Evolutionary conservation across 768 basidiomycete species (phyloP).

Genomic region (Panaeolus cyanescens): DNA sequence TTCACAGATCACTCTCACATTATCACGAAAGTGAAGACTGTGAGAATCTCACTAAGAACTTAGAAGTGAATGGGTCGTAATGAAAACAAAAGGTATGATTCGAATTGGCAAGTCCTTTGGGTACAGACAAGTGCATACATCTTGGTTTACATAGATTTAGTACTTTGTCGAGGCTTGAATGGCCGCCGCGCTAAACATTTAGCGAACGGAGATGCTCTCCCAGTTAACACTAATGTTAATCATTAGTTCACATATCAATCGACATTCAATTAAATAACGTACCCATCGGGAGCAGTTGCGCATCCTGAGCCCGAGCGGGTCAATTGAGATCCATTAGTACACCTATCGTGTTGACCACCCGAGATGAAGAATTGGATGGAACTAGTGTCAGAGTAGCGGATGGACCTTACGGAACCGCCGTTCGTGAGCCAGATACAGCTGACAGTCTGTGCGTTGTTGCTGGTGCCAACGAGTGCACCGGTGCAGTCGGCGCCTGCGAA

Average conservation of each 20-base stretch:
- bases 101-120: too few relatives aligned
- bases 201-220: constrained; percentile 6
- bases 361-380: constrained; percentile 16
- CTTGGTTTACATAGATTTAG: too few relatives aligned
- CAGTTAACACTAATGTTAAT: constrained; percentile 16
- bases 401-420: constrained; percentile 14
- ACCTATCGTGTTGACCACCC: constrained; percentile 16
- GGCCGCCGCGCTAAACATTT: too few relatives aligned
- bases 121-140: too few relatives aligned
- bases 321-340: constrained; percentile 16
- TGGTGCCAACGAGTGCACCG: not conserved
- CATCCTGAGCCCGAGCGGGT: constrained; percentile 15
- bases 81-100: too few relatives aligned
- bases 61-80: too few relatives aligned
- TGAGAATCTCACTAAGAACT: too few relatives aligned
- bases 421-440: constrained; percentile 14
- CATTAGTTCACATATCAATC: constrained; percentile 7
- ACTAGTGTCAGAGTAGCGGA: constrained; percentile 17
- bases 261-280: constrained; percentile 8
- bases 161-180: too few relatives aligned
- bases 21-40: too few relatives aligned
- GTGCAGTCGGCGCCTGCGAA: constrained; percentile 10
- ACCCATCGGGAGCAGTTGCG: constrained; percentile 17
- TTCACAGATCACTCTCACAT: too few relatives aligned
- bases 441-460: constrained; percentile 1